Conservation (phyloP, 345 rosid species). For the Citrus trifoliata region DNA sequence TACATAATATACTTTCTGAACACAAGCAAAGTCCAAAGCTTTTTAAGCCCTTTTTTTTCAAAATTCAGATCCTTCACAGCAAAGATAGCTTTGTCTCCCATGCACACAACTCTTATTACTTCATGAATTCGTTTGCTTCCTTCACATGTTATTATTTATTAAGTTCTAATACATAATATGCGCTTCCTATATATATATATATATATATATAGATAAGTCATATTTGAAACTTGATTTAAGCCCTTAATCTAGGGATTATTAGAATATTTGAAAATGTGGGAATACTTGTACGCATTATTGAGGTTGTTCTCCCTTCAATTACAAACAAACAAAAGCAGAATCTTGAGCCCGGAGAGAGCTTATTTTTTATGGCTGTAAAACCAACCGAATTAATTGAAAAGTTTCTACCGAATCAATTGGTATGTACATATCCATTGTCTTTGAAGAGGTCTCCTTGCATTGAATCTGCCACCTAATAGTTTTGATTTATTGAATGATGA, state of each 20-base stretch:
- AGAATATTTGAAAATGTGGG: background rate
- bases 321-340: background rate
- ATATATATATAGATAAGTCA: no score
- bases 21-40: conserved; percentile 23
- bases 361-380: background rate
- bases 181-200: background rate
- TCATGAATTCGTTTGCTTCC: background rate
- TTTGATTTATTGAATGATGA: conserved; percentile 14
- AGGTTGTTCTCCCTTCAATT: background rate
- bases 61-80: conserved; percentile 17
- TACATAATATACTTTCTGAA: conserved; percentile 6
- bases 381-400: conserved; percentile 1
- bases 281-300: no score
- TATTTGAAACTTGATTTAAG: conserved; percentile 2
- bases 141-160: conserved; percentile 3
- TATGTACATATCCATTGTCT: conserved; percentile 8
- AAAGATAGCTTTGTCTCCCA: conserved; percentile 23
- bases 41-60: background rate
- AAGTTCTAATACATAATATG: background rate
- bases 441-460: conserved; percentile 15
- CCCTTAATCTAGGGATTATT: conserved; percentile 6
- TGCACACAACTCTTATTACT: background rate
- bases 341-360: background rate
- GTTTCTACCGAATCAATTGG: background rate
- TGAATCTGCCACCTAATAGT: conserved; percentile 22